Evolutionary conservation across 2,329 filamentous ascomycete genomes (phyloP).

Genomic region (Colletotrichum filicis): DNA sequence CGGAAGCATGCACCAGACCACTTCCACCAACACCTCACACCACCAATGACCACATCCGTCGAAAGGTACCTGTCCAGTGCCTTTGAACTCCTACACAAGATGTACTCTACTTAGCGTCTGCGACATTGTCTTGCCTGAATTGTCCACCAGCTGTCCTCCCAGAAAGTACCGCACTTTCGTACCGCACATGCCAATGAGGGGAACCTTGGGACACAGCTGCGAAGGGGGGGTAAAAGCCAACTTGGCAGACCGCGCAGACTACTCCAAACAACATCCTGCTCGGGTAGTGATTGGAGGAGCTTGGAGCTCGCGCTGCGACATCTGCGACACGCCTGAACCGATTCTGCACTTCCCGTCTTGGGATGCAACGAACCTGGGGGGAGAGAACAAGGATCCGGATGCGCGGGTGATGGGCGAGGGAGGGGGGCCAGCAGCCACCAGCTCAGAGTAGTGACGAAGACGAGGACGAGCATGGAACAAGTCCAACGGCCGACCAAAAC

Average conservation of each 20-base stretch:
- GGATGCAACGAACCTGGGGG: constrained; percentile 12
- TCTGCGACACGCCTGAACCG: constrained; percentile 34
- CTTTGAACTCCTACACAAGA: constrained; percentile 1
- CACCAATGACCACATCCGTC: constrained; percentile 1
- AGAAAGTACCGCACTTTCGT: constrained; percentile 1
- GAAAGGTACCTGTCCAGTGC: neutral
- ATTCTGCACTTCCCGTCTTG: constrained; percentile 27
- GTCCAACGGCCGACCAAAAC: neutral
- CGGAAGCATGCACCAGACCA: constrained; percentile 27
- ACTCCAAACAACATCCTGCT: neutral
- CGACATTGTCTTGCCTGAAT: neutral
- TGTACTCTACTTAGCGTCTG: constrained; percentile 1
- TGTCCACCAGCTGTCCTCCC: constrained; percentile 7
- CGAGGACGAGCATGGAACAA: neutral
- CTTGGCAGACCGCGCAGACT: constrained; percentile 14
- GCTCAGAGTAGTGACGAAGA: constrained; percentile 16
- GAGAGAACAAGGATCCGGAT: constrained; percentile 30
- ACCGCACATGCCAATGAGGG: constrained; percentile 18
- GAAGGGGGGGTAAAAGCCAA: constrained; percentile 13
- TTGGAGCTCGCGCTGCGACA: constrained; percentile 28
- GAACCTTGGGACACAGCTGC: neutral
- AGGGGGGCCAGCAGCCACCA: neutral
- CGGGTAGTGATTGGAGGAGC: constrained; percentile 30
- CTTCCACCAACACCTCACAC: constrained; percentile 28
- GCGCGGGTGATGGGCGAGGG: constrained; percentile 5